Conservation (phyloP, 1,284 basidiomycete species). For the Leccinum pachyderme region DNA sequence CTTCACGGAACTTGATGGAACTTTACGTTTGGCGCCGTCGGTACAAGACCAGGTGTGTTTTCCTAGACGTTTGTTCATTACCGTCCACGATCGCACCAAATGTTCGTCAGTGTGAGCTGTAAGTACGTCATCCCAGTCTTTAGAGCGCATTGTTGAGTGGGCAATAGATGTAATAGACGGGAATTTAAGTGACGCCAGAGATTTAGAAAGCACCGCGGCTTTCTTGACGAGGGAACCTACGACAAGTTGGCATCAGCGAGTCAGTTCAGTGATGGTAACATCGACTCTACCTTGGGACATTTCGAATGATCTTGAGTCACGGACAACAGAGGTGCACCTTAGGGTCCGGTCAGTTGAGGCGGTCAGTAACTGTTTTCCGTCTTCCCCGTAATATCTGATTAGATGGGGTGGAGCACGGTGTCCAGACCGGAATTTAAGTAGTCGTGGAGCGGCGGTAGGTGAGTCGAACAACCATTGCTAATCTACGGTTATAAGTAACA, state of each 20-base stretch:
- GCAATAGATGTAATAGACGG: constrained; percentile 77
- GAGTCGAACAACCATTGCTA: constrained; percentile 99
- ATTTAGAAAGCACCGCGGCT: constrained; percentile 77
- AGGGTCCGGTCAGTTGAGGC: constrained; percentile 87
- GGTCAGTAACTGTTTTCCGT: constrained; percentile 92
- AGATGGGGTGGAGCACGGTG: constrained; percentile 90
- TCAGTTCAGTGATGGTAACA: not conserved
- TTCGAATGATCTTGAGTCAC: constrained; percentile 92
- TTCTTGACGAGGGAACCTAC: constrained; percentile 84
- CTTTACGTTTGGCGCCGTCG: constrained; percentile 48
- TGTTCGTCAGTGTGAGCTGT: constrained; percentile 85
- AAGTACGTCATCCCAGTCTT: constrained; percentile 98
- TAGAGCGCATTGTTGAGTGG: constrained; percentile 78
- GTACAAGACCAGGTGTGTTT: constrained; percentile 62
- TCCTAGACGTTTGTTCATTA: constrained; percentile 80
- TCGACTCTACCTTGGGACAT: constrained; percentile 77
- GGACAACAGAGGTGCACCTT: constrained; percentile 88
- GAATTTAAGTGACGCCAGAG: constrained; percentile 79
- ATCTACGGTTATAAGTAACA: constrained; percentile 10
- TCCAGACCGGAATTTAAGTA: constrained; percentile 91
- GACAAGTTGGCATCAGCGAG: constrained; percentile 2
- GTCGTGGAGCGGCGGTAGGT: constrained; percentile 77
- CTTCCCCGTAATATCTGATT: constrained; percentile 93
- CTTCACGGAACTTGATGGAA: constrained; percentile 58
- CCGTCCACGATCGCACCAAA: constrained; percentile 83